Base-by-base conservation (phyloP, 2,329 filamentous ascomycete genomes). In the Lomentospora prolificans region DNA sequence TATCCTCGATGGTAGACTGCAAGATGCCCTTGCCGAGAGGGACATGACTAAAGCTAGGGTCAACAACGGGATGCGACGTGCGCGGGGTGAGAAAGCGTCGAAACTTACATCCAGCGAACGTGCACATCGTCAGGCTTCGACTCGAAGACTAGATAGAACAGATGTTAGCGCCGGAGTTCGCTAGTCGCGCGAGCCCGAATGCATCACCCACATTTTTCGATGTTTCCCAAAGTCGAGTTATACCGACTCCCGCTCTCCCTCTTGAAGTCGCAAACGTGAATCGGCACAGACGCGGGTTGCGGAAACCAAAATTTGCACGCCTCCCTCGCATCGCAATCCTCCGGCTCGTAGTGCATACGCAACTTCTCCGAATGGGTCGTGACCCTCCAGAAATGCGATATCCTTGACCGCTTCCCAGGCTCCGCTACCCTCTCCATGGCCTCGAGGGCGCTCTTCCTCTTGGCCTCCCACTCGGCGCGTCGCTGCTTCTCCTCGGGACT, bases 1-100 rank as follows among this genome's bases (percentile, higher is more conserved):
- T 55, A 46, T 55, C 53, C 25, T 55, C 53, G 44, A 55, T 51
- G 46, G 53, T 55, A 10, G 53, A 55, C 31, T 55, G 53, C 5
- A 55, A 19, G 27, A 50, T 24, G 17, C 53, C 53, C 14, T 50
- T 51, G 28, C 53, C 53, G 17, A 50, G 14, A 44, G 44, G 30
- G 22, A 55, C 46, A 14, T 55, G 53, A 8, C 53, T 55, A n/a
- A 36, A 12, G n/a, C 48, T 3, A 9, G 30, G 44, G 28, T 31
- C 10, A 55, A 19, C n/a, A 6, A 28, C n/a, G 27, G 30, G 36
- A 33, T 27, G 25, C 17, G 10, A 19, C n/a, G 30, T 17, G 25
- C 6, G 10, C 12, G 51, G n/a, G 14, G 8, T 14, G 17, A 33
- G 17, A 10, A 12, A 36, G 52, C 19, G 8, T 19, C 2, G 19